Base-by-base conservation (phyloP, 192 early-diverging fungal species). In the Kickxella alabastrina region DNA sequence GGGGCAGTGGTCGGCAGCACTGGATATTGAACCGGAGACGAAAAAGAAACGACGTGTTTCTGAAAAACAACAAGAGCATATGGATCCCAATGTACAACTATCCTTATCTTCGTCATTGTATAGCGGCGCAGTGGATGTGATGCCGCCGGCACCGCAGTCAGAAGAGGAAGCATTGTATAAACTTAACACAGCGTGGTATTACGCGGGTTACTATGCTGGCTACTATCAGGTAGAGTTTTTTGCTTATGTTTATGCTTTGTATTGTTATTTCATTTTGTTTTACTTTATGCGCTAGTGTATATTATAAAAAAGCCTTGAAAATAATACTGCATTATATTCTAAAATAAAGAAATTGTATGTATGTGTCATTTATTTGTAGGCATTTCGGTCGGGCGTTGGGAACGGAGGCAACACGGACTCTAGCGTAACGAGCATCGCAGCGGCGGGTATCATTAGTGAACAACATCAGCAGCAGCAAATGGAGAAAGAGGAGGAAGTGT, bases 151-250 rank as follows among this genome's bases (percentile, higher is more conserved):
- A n/a, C n/a, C n/a, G n/a, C n/a, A 45, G 41, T 49, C 54, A 3
- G 80, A 85, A 17, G 76, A 88, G 19, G 85, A 85, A 9, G 80
- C 79, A 6, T 59, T 88, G 15, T 49, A 71, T 12, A 80, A 82
- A 54, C 66, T 86, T 57, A 81, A 81, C 47, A 88, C 82, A 83
- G 80, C 86, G 6, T 88, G 85, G 85, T 88, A 87, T 55, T 86
- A 76, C 50, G 77, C 81, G 14, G 86, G 86, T 14, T 88, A 86
- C 55, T 88, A 88, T 50, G 82, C 84, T 35, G 86, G 85, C 26
- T 77, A 78, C 32, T 85, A 87, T 59, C 83, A 86, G 59, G 85
- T 69, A 76, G n/a, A n/a, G n/a, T n/a, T n/a, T n/a, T n/a, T n/a
- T n/a, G n/a, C n/a, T n/a, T n/a, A n/a, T n/a, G n/a, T n/a, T n/a